Evolutionary conservation across 2,329 filamentous ascomycete species (phyloP).

Genomic region (Cladosporium halotolerans): DNA sequence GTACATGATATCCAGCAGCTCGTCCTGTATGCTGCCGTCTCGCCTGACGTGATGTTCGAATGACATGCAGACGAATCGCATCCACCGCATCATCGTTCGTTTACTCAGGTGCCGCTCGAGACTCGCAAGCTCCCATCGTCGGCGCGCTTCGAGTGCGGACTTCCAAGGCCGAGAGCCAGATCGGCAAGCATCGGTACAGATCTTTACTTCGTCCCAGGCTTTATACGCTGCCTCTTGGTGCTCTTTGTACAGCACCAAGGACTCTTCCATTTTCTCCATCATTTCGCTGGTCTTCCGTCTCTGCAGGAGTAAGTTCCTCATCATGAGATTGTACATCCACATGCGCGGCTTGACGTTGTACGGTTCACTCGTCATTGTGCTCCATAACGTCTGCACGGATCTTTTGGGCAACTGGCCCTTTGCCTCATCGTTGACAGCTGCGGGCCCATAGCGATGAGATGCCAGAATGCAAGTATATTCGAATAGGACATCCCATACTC

Average conservation of each 20-base stretch:
- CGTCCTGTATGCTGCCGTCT: not conserved
- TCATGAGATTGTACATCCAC: constrained; percentile 44
- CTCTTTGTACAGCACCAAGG: not conserved
- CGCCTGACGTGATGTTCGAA: not conserved
- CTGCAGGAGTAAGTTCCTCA: constrained; percentile 21
- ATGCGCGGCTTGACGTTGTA: constrained; percentile 54
- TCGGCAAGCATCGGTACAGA: not conserved
- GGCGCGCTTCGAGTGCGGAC: not conserved
- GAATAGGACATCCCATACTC: constrained; percentile 62
- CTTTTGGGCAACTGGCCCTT: constrained; percentile 34
- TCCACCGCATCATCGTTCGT: constrained; percentile 21
- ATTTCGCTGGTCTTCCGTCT: not conserved
- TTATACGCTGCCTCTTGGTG: not conserved
- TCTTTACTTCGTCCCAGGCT: not conserved
- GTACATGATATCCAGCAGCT: constrained; percentile 5
- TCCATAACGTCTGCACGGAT: constrained; percentile 51
- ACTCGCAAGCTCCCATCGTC: not conserved
- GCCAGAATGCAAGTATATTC: constrained; percentile 60
- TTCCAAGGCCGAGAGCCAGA: no score
- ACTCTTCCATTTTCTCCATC: not conserved
- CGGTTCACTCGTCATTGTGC: constrained; percentile 53
- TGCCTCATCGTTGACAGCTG: constrained; percentile 28
- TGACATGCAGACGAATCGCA: constrained; percentile 21
- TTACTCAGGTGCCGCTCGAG: constrained; percentile 17
- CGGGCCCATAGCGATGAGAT: constrained; percentile 23